These are phyloP conservation scores for Zygosaccharomyces pseudorouxii DNA, from an alignment of 805 yeast genomes.

Conservation along the genomic window DNA sequence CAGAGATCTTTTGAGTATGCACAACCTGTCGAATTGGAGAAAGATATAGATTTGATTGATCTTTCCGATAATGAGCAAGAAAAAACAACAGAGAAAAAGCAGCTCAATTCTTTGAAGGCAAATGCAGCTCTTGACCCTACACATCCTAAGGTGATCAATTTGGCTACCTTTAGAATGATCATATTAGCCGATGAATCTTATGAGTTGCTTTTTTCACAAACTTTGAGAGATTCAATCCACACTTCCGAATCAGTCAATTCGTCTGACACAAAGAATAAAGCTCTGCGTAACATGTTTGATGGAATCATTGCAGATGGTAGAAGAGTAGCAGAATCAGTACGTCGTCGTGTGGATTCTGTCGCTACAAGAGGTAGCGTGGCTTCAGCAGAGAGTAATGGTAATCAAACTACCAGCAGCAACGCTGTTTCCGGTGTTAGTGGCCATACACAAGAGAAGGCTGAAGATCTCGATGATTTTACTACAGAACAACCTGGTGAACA, in stretches of 20 bases:
- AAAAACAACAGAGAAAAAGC: constrained; percentile 26
- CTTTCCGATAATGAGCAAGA: constrained; percentile 37
- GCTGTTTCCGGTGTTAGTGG: constrained; percentile 3
- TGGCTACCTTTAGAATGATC: constrained; percentile 93
- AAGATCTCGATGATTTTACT: constrained; percentile 33
- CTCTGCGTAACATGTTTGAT: constrained; percentile 82
- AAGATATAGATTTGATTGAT: constrained; percentile 39
- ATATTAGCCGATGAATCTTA: constrained; percentile 89
- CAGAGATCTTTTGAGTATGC: constrained; percentile 90
- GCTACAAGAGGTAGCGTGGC: constrained; percentile 35
- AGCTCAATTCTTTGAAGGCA: constrained; percentile 43
- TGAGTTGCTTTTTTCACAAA: constrained; percentile 72
- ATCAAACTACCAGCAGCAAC: constrained; percentile 1
- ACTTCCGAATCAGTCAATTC: constrained; percentile 49
- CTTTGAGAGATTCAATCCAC: constrained; percentile 64
- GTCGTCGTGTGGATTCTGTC: constrained; percentile 78
- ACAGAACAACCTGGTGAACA: constrained; percentile 29
- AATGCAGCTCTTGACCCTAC: constrained; percentile 81
- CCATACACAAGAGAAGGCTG: constrained; percentile 20
- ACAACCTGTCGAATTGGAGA: constrained; percentile 53
- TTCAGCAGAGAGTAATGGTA: constrained; percentile 17
- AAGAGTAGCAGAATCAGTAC: constrained; percentile 84
- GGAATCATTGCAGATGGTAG: constrained; percentile 89
- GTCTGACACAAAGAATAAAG: constrained; percentile 45
- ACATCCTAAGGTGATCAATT: constrained; percentile 65